phyloP scores from a whole-genome alignment of 2,329 filamentous ascomycete genomes.

The Ophiocordyceps unilateralis region DNA sequence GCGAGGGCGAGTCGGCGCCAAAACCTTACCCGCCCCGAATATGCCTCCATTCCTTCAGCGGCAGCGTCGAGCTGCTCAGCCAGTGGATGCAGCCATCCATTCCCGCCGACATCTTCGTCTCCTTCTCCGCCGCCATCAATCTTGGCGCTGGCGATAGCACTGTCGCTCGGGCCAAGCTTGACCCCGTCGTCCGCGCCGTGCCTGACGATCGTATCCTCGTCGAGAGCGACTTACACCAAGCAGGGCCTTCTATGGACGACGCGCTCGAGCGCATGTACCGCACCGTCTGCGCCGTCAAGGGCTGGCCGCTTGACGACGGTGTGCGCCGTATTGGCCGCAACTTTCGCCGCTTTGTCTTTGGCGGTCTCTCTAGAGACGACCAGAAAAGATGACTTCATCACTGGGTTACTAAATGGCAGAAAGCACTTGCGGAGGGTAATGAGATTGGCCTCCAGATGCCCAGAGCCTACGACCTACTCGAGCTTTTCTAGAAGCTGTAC shows the following conservation, averaged over 20 bases:
- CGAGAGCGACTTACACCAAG: constrained; percentile 79
- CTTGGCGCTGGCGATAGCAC: constrained; percentile 37
- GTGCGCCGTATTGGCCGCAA: constrained; percentile 52
- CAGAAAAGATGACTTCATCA: background rate
- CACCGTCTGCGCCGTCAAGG: constrained; percentile 61
- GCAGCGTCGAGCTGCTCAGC: constrained; percentile 52
- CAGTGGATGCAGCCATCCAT: constrained; percentile 62
- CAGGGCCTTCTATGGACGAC: constrained; percentile 65
- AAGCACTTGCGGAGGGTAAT: no score
- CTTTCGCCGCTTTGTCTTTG: constrained; percentile 62
- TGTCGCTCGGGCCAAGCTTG: constrained; percentile 28
- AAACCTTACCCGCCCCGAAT: constrained; percentile 68
- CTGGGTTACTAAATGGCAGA: no score
- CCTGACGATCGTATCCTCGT: constrained; percentile 67
- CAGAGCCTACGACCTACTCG: no score
- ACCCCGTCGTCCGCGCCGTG: constrained; percentile 50
- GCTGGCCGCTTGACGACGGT: constrained; percentile 60
- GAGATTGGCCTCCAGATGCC: no score
- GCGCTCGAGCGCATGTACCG: constrained; percentile 58
- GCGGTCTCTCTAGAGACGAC: constrained; percentile 18
- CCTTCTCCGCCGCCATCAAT: constrained; percentile 76
- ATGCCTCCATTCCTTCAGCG: constrained; percentile 89
- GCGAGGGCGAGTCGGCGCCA: constrained; percentile 16
- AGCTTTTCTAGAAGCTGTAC: no score
- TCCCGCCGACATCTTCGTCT: constrained; percentile 68